These are phyloP conservation scores for Solanum dulcamara DNA, from an alignment of 257 asterid species.

Conservation along the genomic window DNA sequence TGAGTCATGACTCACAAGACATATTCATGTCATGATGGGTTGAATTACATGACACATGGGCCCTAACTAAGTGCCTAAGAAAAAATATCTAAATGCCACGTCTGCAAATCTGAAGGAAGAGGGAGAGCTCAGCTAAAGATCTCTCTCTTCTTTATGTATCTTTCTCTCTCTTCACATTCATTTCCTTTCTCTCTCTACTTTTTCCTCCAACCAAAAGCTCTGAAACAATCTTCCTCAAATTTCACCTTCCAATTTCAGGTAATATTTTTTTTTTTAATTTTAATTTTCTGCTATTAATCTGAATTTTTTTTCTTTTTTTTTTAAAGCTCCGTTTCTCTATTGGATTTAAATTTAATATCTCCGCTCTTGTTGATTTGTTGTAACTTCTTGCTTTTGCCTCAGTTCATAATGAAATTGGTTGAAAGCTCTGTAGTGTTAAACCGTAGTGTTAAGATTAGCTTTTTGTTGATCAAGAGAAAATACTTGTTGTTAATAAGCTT, in stretches of 20 bases:
- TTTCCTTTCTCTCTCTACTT: constrained; percentile 14
- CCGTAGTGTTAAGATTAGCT: background rate
- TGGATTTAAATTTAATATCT: background rate
- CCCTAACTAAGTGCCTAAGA: constrained; percentile 1
- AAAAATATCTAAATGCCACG: constrained; percentile 42
- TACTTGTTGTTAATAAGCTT: background rate
- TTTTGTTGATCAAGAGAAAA: background rate
- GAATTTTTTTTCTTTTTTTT: background rate
- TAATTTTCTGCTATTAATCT: background rate
- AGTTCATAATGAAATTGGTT: background rate
- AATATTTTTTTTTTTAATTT: background rate
- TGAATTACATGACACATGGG: constrained; percentile 7
- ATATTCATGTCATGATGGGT: background rate
- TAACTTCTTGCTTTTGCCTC: background rate
- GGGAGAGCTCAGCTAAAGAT: constrained; percentile 76
- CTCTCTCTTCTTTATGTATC: constrained; percentile 17
- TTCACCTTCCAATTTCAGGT: background rate
- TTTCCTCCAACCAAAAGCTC: background rate
- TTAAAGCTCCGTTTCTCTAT: background rate
- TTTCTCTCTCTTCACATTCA: constrained; percentile 56
- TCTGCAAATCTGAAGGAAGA: constrained; percentile 22
- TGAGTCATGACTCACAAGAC: background rate
- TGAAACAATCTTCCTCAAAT: background rate
- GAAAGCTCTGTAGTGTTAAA: too few species aligned
- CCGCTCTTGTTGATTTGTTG: background rate